Conservation (phyloP, 106 monocot genomes). For the Dendrobium chrysotoxum region DNA sequence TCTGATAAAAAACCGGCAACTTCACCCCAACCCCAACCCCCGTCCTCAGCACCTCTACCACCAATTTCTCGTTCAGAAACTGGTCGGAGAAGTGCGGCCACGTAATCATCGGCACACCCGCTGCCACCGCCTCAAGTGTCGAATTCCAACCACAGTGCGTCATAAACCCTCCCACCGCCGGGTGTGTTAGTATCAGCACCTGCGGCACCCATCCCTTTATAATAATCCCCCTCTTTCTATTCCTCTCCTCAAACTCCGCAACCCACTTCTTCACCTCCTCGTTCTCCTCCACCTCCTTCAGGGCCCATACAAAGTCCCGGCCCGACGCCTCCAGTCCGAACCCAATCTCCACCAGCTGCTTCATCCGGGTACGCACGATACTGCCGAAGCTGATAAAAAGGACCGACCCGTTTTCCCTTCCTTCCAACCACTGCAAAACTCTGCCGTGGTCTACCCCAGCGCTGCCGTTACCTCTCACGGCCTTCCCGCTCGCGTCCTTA, state of each 20-base stretch:
- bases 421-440: slow-evolving; percentile 10
- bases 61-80: slow-evolving; percentile 40
- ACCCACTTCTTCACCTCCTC: slow-evolving; percentile 13
- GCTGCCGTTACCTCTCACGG: neutral
- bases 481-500: slow-evolving; percentile 2
- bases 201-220: slow-evolving; percentile 10
- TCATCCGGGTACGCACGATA: neutral
- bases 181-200: slow-evolving; percentile 42
- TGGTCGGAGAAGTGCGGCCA: slow-evolving; percentile 49
- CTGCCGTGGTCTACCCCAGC: neutral
- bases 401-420: neutral
- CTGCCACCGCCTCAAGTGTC: slow-evolving; percentile 35
- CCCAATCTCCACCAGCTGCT: slow-evolving; percentile 12
- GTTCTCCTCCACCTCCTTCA: slow-evolving; percentile 9
- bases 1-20: neutral
- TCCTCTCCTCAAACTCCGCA: slow-evolving; percentile 10
- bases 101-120: slow-evolving; percentile 35
- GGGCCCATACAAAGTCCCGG: slow-evolving; percentile 9
- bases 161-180: slow-evolving; percentile 41
- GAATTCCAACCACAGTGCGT: slow-evolving; percentile 82
- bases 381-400: slow-evolving; percentile 18
- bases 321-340: slow-evolving; percentile 1
- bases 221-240: neutral
- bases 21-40: slow-evolving; percentile 30
- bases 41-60: slow-evolving; percentile 32